Percentiles rank a stretch among this genome's conserved stretches.
Evolutionary conservation across 2,329 filamentous ascomycete genomes (phyloP).

Genomic region (Lachnellula subtilissima): DNA sequence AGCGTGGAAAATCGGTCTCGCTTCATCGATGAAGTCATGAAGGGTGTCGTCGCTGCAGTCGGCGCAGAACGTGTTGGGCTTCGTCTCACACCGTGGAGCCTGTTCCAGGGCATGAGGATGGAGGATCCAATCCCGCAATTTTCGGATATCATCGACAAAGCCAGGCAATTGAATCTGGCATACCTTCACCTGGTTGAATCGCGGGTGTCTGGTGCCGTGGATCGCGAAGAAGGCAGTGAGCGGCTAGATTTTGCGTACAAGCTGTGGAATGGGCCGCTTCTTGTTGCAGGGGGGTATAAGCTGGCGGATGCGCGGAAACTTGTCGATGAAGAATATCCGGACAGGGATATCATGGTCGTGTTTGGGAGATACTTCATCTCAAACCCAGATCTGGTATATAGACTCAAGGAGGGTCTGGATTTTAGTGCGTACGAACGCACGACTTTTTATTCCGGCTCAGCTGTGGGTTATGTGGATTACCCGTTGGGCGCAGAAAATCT

Average conservation of each 20-base stretch:
- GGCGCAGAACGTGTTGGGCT: constrained; percentile 40
- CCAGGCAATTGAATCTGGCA: constrained; percentile 37
- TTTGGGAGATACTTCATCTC: constrained; percentile 36
- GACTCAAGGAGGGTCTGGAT: constrained; percentile 4
- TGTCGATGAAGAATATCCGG: constrained; percentile 29
- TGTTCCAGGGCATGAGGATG: constrained; percentile 46
- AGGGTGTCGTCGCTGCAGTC: constrained; percentile 46
- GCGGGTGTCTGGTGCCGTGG: constrained; percentile 41
- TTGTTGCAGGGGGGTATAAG: constrained; percentile 18
- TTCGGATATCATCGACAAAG: constrained; percentile 39
- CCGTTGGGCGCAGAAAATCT: constrained; percentile 4
- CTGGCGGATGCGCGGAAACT: constrained; percentile 31
- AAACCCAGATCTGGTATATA: constrained; percentile 38
- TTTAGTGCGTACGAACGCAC: constrained; percentile 12
- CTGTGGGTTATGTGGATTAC: constrained; percentile 3
- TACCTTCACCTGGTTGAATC: constrained; percentile 53
- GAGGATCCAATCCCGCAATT: constrained; percentile 42
- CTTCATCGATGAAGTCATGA: constrained; percentile 45
- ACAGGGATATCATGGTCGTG: constrained; percentile 12
- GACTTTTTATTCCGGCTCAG: constrained; percentile 14
- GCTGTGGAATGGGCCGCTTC: constrained; percentile 13
- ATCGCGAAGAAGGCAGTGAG: constrained; percentile 50
- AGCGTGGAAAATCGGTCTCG: constrained; percentile 31
- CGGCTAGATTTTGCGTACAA: constrained; percentile 10
- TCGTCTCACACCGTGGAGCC: constrained; percentile 54